These are phyloP conservation scores for Manihot esculenta DNA, from an alignment of 441 rosid species.

Conservation along the genomic window DNA sequence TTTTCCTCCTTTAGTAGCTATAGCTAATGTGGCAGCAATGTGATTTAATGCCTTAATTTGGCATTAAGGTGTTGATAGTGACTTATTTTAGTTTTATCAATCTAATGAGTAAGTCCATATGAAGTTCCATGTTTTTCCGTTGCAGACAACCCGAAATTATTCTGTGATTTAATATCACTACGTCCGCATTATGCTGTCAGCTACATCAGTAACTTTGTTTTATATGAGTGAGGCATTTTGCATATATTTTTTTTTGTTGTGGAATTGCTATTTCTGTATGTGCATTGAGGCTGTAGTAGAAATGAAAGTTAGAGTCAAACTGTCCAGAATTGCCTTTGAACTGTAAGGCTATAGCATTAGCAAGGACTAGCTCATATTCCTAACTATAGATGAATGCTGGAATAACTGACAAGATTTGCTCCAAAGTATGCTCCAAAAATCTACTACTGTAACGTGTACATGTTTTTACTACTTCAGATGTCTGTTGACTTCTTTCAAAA, in stretches of 20 bases:
- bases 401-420: background rate
- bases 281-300: background rate
- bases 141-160: background rate
- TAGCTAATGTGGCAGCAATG: constrained; percentile 1
- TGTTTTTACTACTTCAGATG: background rate
- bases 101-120: background rate
- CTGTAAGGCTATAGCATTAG: constrained; percentile 1
- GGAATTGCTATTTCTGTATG: background rate
- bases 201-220: background rate
- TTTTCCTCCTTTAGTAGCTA: background rate
- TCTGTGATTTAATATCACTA: background rate
- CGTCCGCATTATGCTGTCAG: background rate
- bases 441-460: background rate
- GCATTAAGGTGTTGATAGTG: background rate
- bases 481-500: background rate
- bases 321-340: background rate
- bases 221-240: background rate
- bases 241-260: background rate
- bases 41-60: background rate
- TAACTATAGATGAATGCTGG: background rate
- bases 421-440: background rate
- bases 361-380: background rate
- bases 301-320: background rate
- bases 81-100: constrained; percentile 1
- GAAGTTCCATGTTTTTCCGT: background rate